Evolutionary conservation across 2,329 filamentous ascomycete genomes (phyloP).

Genomic region (Colletotrichum orbiculare): DNA sequence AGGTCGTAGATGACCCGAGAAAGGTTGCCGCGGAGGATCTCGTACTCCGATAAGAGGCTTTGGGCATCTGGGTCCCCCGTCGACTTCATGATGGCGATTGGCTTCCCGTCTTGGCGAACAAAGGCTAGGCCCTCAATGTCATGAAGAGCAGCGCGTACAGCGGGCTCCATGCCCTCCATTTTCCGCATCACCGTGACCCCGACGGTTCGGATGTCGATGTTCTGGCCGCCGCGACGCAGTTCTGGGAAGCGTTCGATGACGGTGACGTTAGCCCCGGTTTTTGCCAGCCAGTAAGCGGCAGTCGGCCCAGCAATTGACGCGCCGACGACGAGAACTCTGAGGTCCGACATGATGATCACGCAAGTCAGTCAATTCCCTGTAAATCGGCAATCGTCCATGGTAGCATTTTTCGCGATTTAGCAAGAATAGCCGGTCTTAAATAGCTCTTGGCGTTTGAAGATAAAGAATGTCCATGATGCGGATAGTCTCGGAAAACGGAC

Average conservation of each 20-base stretch:
- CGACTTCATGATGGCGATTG: neutral
- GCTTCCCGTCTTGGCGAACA: constrained; percentile 51
- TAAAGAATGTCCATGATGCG: too few species aligned
- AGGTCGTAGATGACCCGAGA: constrained; percentile 54
- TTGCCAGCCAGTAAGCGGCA: constrained; percentile 61
- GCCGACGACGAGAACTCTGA: constrained; percentile 50
- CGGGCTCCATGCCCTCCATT: constrained; percentile 60
- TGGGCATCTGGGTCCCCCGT: constrained; percentile 34
- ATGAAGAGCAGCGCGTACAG: constrained; percentile 53
- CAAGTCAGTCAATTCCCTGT: too few species aligned
- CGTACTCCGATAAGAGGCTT: constrained; percentile 59
- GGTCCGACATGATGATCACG: constrained; percentile 5
- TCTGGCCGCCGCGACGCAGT: constrained; percentile 59
- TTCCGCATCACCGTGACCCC: constrained; percentile 61
- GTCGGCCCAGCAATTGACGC: constrained; percentile 51
- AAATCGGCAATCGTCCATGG: too few species aligned
- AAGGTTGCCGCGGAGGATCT: constrained; percentile 67
- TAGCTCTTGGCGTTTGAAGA: too few species aligned
- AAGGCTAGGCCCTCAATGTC: constrained; percentile 59
- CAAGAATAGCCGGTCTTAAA: too few species aligned
- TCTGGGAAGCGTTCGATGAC: constrained; percentile 53
- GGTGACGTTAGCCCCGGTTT: constrained; percentile 51
- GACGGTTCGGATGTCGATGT: constrained; percentile 64
- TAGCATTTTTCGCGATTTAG: too few species aligned
- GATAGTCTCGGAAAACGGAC: too few species aligned